Evolutionary conservation across 768 basidiomycete species (phyloP).

Genomic region (Rhizopogon roseolus): DNA sequence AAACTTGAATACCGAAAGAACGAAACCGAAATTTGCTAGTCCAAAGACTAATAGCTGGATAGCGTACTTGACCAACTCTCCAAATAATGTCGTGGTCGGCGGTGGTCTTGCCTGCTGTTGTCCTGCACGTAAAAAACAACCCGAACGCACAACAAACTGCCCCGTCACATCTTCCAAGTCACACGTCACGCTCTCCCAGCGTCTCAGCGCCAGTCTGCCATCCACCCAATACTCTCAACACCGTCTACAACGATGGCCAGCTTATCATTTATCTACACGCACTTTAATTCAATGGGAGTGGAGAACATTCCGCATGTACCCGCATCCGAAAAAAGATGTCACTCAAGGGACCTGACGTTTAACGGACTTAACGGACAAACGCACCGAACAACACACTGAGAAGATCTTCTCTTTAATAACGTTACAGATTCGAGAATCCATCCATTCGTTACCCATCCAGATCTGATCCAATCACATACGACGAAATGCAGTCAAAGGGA

Average conservation of each 20-base stretch:
- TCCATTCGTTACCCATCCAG: constrained; percentile 1
- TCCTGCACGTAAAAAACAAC: constrained; percentile 4
- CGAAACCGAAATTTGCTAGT: too few relatives aligned
- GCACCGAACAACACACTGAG: constrained; percentile 7
- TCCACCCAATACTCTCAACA: not conserved
- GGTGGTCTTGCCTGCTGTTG: not conserved
- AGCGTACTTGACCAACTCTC: not conserved
- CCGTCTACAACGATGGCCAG: constrained; percentile 2
- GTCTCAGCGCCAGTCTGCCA: too few relatives aligned
- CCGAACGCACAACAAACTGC: constrained; percentile 1
- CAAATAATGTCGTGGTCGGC: constrained; percentile 1
- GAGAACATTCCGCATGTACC: constrained; percentile 9
- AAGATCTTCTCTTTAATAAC: not conserved
- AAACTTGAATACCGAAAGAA: too few relatives aligned
- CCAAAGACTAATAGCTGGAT: not conserved
- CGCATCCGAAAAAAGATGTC: constrained; percentile 16
- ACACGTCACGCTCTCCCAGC: constrained; percentile 20
- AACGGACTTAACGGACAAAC: constrained; percentile 13
- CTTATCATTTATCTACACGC: not conserved
- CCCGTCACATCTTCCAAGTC: constrained; percentile 19
- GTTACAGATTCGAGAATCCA: constrained; percentile 1
- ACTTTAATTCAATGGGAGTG: not conserved
- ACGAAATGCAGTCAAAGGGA: not conserved
- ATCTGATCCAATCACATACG: not conserved
- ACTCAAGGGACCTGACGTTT: constrained; percentile 14